phyloP scores from a whole-genome alignment of 306 rosid species.

The Spatholobus suberectus region DNA sequence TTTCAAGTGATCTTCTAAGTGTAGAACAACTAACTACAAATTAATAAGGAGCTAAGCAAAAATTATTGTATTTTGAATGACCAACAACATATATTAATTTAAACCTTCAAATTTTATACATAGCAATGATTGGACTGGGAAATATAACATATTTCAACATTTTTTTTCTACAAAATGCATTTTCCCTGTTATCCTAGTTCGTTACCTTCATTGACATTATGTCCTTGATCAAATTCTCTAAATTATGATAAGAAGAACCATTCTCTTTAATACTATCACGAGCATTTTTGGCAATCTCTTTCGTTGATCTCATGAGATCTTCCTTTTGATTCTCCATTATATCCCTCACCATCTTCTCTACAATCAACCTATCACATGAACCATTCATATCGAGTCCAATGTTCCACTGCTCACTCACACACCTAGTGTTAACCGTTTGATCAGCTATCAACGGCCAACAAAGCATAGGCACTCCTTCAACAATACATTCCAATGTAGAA shows the following conservation, averaged over 20 bases:
- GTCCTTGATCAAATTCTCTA: constrained; percentile 24
- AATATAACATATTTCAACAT: too few species aligned
- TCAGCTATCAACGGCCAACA: constrained; percentile 35
- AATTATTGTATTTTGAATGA: too few species aligned
- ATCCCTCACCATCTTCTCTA: constrained; percentile 36
- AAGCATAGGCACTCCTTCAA: constrained; percentile 47
- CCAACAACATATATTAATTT: too few species aligned
- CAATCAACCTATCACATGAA: neutral
- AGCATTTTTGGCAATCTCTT: constrained; percentile 19
- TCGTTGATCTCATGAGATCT: constrained; percentile 28
- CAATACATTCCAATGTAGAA: constrained; percentile 47
- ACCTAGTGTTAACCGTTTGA: constrained; percentile 44
- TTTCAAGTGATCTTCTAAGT: too few species aligned
- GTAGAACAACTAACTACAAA: too few species aligned
- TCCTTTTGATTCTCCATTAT: constrained; percentile 28
- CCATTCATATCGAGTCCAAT: constrained; percentile 35
- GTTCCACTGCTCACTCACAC: constrained; percentile 48
- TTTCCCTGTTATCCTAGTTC: too few species aligned
- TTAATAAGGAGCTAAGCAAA: too few species aligned
- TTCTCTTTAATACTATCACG: neutral
- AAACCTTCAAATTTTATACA: too few species aligned
- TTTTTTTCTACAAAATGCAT: too few species aligned
- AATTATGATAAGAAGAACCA: constrained; percentile 35
- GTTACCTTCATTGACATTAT: neutral
- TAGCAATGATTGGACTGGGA: too few species aligned